Evolutionary conservation across 345 rosid genomes (phyloP).

Genomic region (Populus ilicifolia): DNA sequence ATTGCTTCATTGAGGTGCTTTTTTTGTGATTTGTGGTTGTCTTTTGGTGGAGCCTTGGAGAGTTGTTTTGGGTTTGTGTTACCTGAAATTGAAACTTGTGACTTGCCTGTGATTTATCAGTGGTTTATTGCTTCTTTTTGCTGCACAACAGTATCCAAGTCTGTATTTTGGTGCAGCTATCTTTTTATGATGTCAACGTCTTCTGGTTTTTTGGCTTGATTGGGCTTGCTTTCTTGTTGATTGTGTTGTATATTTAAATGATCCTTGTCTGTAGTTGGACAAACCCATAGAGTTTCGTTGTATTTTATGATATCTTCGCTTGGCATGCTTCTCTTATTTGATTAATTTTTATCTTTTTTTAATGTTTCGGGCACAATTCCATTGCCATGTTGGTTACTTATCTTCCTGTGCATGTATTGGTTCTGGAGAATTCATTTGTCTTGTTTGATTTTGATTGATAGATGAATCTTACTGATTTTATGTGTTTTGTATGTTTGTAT

Average conservation of each 20-base stretch:
- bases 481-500: not conserved
- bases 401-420: not conserved
- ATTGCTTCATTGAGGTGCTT: not conserved
- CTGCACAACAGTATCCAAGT: not conserved
- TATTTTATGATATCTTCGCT: not conserved
- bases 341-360: not conserved
- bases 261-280: not conserved
- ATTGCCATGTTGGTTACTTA: not conserved
- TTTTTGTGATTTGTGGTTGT: not conserved
- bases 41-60: conserved; percentile 5
- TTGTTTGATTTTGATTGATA: conserved; percentile 1
- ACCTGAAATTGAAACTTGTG: not conserved
- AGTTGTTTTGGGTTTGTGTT: not conserved
- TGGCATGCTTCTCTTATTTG: not conserved
- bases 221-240: not conserved
- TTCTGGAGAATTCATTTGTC: not conserved
- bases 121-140: not conserved
- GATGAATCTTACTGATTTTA: not conserved
- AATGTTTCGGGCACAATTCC: not conserved
- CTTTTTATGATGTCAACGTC: not conserved
- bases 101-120: not conserved
- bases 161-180: not conserved
- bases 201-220: too few species aligned
- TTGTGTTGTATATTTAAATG: not conserved
- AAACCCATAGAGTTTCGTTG: not conserved